phyloP scores from a whole-genome alignment of 2,329 filamentous ascomycete species.

The Aspergillus costaricaensis region DNA sequence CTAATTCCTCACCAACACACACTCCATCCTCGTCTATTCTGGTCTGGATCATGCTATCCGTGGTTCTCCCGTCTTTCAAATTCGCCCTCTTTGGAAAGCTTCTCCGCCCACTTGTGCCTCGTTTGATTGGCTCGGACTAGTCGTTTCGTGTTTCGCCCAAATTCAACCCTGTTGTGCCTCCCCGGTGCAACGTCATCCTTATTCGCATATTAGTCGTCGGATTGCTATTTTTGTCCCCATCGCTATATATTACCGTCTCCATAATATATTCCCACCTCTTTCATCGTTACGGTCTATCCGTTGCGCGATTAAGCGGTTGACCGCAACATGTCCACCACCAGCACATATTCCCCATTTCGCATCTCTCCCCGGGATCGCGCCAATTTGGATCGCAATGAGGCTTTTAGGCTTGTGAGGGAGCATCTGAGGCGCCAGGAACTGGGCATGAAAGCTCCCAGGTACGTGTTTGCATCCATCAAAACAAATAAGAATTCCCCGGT shows the following conservation, averaged over 20 bases:
- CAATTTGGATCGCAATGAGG: slow-evolving; percentile 37
- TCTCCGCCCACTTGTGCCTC: slow-evolving; percentile 10
- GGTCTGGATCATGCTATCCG: slow-evolving; percentile 26
- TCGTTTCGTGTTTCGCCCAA: slow-evolving; percentile 6
- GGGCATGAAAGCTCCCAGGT: slow-evolving; percentile 37
- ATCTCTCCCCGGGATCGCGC: slow-evolving; percentile 34
- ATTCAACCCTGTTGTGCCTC: not conserved
- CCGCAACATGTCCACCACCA: slow-evolving; percentile 20
- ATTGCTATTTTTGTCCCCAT: not conserved
- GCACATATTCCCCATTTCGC: slow-evolving; percentile 31
- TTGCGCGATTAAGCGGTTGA: not conserved
- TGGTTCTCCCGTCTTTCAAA: slow-evolving; percentile 17
- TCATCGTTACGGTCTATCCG: not conserved
- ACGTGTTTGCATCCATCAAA: slow-evolving; percentile 8
- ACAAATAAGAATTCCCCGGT: not conserved
- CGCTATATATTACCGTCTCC: not conserved
- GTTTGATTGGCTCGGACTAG: slow-evolving; percentile 15
- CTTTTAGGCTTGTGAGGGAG: slow-evolving; percentile 37
- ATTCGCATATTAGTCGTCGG: not conserved
- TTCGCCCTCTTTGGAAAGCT: slow-evolving; percentile 16
- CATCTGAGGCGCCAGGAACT: slow-evolving; percentile 39
- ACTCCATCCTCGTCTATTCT: not conserved
- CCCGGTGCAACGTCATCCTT: slow-evolving; percentile 16
- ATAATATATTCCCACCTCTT: not conserved
- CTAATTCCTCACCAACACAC: not conserved